Evolutionary conservation across 2,329 filamentous ascomycete species (phyloP).

Genomic region (Cladosporium phlei): DNA sequence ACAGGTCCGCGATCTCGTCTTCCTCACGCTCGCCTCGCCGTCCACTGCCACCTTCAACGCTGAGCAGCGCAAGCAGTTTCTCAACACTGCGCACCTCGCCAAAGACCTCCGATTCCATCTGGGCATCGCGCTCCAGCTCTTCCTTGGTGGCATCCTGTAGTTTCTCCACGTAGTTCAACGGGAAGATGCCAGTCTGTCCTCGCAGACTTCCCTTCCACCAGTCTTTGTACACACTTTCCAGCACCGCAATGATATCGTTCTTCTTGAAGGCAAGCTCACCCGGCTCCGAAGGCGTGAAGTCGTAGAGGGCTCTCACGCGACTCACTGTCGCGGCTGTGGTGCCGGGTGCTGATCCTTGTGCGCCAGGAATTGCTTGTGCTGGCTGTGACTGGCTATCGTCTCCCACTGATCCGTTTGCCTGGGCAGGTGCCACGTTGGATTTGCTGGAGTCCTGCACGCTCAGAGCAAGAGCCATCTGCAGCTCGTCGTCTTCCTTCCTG

Average conservation of each 20-base stretch:
- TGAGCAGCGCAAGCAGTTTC: slow-evolving; percentile 80
- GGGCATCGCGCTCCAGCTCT: slow-evolving; percentile 88
- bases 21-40: slow-evolving; percentile 69
- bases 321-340: slow-evolving; percentile 96
- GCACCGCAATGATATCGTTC: slow-evolving; percentile 92
- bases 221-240: slow-evolving; percentile 98
- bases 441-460: slow-evolving; percentile 79
- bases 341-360: slow-evolving; percentile 54
- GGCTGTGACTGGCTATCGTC: slow-evolving; percentile 34
- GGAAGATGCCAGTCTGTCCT: slow-evolving; percentile 95
- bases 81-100: slow-evolving; percentile 73
- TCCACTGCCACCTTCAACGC: slow-evolving; percentile 59
- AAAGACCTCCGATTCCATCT: slow-evolving; percentile 84
- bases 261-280: slow-evolving; percentile 95
- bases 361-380: slow-evolving; percentile 36
- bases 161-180: slow-evolving; percentile 98
- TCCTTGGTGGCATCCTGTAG: slow-evolving; percentile 89
- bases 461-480: slow-evolving; percentile 91
- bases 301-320: slow-evolving; percentile 84
- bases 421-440: slow-evolving; percentile 34
- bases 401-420: slow-evolving; percentile 18
- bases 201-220: slow-evolving; percentile 98
- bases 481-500: slow-evolving; percentile 92
- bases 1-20: slow-evolving; percentile 86
- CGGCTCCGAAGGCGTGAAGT: slow-evolving; percentile 89